Evolutionary conservation across 768 basidiomycete genomes (phyloP), one percentile per base, ranked within the genome.

Genomic region (Erythrobasidium yunnanense): DNA sequence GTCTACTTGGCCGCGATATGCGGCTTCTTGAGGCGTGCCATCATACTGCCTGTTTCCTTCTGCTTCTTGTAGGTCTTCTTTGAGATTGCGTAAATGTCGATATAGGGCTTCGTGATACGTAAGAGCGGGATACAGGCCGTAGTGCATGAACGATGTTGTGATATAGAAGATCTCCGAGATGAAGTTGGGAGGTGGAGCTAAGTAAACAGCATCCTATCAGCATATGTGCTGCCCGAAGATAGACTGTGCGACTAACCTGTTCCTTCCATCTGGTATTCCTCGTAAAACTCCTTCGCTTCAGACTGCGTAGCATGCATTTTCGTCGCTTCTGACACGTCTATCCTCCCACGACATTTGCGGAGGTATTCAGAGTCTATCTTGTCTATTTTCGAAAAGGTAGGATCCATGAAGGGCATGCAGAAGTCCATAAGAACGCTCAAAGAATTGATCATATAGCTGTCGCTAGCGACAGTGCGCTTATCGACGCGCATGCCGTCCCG

Each of bases 401-500:
- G 84, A 74, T 97, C 93, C 81, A 97, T 89, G 72, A 96, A 93
- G 0, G 93, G 93, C 70, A 92, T 89, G 29, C 90, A 86, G 72
- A 99, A 87, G 15, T 84, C 83, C 51, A 90, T 80, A 23, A 97
- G 76, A 15, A 95, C 78, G n/a, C 80, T 81, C 70, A 92, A 87
- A 32, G 92, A 73, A 71, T 96, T 97, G 66, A 88, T 81, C 86
- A 99, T 87, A 75, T 90, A 96, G 65, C 87, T 85, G 73, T 99
- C 93, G 0, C 84, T 84, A 1, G 91, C 83, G 11, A 97, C 91
- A 0, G 88, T 89, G 8, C 82, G 81, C 0, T 84, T 82, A 65
- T 96, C 88, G 32, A 95, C 88, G 79, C 90, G 87, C 83, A 90
- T 87, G n/a, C 92, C 95, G 2, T 88, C 83, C 55, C 95, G 84